Evolutionary conservation across 352 stramenopile genomes (phyloP).

Genomic region (Globisporangium spinosum): DNA sequence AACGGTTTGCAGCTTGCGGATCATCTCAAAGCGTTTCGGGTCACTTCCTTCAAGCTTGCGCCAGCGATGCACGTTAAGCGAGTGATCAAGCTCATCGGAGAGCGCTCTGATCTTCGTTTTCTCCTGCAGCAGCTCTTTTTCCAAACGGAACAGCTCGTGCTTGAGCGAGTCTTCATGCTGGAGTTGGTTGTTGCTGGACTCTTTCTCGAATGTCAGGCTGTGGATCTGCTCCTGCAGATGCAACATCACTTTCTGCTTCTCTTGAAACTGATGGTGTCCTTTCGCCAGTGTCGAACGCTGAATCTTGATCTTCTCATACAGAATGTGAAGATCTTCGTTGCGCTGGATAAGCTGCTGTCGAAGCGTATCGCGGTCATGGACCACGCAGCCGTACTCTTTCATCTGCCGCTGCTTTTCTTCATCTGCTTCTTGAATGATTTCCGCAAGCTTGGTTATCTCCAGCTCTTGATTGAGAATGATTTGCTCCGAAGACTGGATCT

Average conservation of each 20-base stretch:
- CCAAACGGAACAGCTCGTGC: constrained; percentile 53
- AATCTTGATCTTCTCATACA: constrained; percentile 93
- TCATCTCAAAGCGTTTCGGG: constrained; percentile 86
- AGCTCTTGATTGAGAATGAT: constrained; percentile 88
- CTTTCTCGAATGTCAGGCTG: constrained; percentile 45
- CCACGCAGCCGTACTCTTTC: constrained; percentile 82
- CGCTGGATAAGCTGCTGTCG: constrained; percentile 85
- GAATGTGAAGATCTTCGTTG: constrained; percentile 74
- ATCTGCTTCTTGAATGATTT: constrained; percentile 91
- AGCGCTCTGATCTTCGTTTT: constrained; percentile 87
- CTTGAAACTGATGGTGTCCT: constrained; percentile 71
- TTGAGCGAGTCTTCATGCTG: constrained; percentile 56
- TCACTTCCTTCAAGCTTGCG: constrained; percentile 87
- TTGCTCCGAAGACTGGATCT: constrained; percentile 86
- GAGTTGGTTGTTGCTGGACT: constrained; percentile 64
- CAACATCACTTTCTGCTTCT: constrained; percentile 54
- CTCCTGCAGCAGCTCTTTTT: constrained; percentile 78
- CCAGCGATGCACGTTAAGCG: constrained; percentile 91
- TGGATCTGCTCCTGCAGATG: constrained; percentile 60
- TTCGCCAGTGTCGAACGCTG: constrained; percentile 84
- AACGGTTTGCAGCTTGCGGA: constrained; percentile 84
- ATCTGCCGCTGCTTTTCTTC: constrained; percentile 84
- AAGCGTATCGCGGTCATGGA: constrained; percentile 86
- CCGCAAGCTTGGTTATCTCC: constrained; percentile 70
- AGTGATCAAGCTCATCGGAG: constrained; percentile 87